These are phyloP conservation scores for Scolecobasidium constrictum DNA, from an alignment of 2,329 filamentous ascomycete genomes.

Conservation along the genomic window DNA sequence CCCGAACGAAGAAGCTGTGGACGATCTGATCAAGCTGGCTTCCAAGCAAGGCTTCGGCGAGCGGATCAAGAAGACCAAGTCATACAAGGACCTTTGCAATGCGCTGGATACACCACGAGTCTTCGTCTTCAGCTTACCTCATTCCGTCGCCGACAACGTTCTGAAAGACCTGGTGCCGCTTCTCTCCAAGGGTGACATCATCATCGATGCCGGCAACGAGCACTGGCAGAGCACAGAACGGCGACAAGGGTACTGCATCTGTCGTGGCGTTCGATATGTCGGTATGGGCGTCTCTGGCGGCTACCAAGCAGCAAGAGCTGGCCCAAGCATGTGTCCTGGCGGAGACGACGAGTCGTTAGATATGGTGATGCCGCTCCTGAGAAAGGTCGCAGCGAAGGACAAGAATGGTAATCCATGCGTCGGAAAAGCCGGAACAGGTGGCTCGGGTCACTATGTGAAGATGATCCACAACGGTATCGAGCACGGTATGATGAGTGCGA, in stretches of 20 bases:
- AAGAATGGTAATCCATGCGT: slow-evolving; percentile 49
- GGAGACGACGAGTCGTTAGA: slow-evolving; percentile 48
- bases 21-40: slow-evolving; percentile 29
- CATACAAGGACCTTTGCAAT: slow-evolving; percentile 41
- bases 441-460: slow-evolving; percentile 62
- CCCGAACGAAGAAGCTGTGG: slow-evolving; percentile 38
- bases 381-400: slow-evolving; percentile 53
- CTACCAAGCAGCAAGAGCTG: slow-evolving; percentile 55
- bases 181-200: slow-evolving; percentile 50
- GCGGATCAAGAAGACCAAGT: slow-evolving; percentile 21
- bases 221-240: slow-evolving; percentile 54
- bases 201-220: slow-evolving; percentile 60
- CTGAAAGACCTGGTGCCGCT: slow-evolving; percentile 37
- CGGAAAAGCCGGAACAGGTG: slow-evolving; percentile 47
- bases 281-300: slow-evolving; percentile 60
- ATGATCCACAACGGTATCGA: slow-evolving; percentile 70
- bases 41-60: slow-evolving; percentile 28
- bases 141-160: slow-evolving; percentile 37
- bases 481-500: slow-evolving; percentile 56
- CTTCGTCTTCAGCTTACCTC: slow-evolving; percentile 43
- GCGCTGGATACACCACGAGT: slow-evolving; percentile 38
- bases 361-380: slow-evolving; percentile 48
- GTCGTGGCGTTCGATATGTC: slow-evolving; percentile 52
- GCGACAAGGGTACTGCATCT: slow-evolving; percentile 45
- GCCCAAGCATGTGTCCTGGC: slow-evolving; percentile 57